Conservation (phyloP, 2,329 filamentous ascomycete species). For the Clonostachys byssicola region DNA sequence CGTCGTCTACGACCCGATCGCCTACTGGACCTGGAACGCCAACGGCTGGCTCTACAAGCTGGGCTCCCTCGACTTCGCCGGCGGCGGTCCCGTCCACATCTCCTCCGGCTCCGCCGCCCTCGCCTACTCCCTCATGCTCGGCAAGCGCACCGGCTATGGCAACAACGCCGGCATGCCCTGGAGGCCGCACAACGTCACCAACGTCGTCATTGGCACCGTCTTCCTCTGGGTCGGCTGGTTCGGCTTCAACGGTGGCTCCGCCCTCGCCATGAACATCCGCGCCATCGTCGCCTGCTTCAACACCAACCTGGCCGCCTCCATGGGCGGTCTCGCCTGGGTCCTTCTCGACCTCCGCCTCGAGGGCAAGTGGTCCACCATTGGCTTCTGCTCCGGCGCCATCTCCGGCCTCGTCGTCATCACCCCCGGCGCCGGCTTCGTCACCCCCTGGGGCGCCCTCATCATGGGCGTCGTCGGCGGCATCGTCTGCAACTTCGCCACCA, state of each 20-base stretch:
- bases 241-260: constrained; percentile 88
- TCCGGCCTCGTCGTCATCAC: constrained; percentile 86
- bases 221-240: constrained; percentile 95
- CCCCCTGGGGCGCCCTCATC: constrained; percentile 55
- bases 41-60: constrained; percentile 69
- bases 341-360: constrained; percentile 88
- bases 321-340: constrained; percentile 80
- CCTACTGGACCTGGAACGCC: constrained; percentile 75
- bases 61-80: constrained; percentile 70
- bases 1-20: constrained; percentile 68
- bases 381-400: constrained; percentile 87
- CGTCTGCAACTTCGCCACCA: constrained; percentile 80
- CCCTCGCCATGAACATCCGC: constrained; percentile 76
- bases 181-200: constrained; percentile 69
- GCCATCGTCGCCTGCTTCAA: constrained; percentile 87
- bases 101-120: constrained; percentile 68
- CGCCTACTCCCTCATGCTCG: constrained; percentile 70
- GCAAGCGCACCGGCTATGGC: constrained; percentile 61
- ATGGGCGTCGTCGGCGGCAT: constrained; percentile 58
- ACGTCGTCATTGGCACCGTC: constrained; percentile 69
- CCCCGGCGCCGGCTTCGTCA: constrained; percentile 77
- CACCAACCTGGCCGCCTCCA: constrained; percentile 80
- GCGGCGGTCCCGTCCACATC: constrained; percentile 73
- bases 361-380: constrained; percentile 89
- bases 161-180: constrained; percentile 60